Percentiles rank a stretch among this genome's conserved stretches.
Evolutionary conservation across 2,329 filamentous ascomycete genomes (phyloP).

Genomic region (Parastagonospora avenae): DNA sequence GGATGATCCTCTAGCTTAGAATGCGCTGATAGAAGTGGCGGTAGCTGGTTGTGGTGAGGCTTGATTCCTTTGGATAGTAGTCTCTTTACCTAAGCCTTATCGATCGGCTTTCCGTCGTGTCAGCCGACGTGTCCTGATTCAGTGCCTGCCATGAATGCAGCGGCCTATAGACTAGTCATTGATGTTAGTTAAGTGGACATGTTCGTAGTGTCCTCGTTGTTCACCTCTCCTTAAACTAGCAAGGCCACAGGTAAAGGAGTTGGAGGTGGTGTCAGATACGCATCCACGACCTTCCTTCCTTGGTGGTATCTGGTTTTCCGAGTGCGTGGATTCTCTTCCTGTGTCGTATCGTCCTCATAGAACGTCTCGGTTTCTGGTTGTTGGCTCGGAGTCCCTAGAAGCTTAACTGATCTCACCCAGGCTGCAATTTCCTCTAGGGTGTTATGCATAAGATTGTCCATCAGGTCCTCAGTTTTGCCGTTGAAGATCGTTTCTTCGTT

Average conservation of each 20-base stretch:
- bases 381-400: background rate
- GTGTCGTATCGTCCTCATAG: background rate
- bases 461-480: slow-evolving; percentile 3
- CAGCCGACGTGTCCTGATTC: too few species aligned
- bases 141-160: too few species aligned
- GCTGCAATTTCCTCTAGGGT: slow-evolving; percentile 9
- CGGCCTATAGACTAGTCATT: too few species aligned
- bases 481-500: slow-evolving; percentile 4
- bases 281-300: background rate
- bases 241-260: background rate
- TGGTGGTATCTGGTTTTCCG: background rate
- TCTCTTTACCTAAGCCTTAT: too few species aligned
- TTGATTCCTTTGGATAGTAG: too few species aligned
- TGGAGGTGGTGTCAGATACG: background rate
- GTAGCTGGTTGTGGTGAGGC: background rate
- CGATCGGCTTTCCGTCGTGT: too few species aligned
- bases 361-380: background rate
- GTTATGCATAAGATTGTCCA: slow-evolving; percentile 7
- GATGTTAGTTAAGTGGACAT: too few species aligned
- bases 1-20: background rate
- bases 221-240: background rate
- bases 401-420: background rate
- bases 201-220: too few species aligned
- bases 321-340: background rate
- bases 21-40: background rate